Evolutionary conservation across 768 basidiomycete species (phyloP).

Genomic region (Boletus sensibilis): DNA sequence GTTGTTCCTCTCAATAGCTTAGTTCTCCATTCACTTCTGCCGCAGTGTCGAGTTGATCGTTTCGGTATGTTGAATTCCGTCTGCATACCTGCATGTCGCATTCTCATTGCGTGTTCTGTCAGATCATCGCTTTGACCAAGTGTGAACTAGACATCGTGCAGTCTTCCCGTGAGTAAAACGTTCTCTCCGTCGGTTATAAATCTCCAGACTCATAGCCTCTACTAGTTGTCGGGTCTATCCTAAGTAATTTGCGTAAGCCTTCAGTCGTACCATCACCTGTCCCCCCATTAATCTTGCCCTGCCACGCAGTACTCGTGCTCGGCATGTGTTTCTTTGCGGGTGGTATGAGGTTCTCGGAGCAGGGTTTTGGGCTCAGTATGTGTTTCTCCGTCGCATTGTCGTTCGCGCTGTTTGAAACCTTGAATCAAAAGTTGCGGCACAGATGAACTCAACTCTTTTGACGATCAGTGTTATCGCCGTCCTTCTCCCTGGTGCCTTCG

Average conservation of each 20-base stretch:
- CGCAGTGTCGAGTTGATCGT: conserved; percentile 60
- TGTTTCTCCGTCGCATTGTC: background rate
- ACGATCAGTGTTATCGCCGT: conserved; percentile 77
- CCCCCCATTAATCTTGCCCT: background rate
- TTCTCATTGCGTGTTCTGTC: background rate
- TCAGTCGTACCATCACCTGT: background rate
- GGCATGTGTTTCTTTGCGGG: conserved; percentile 87
- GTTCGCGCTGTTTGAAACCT: background rate
- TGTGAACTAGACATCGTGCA: conserved; percentile 83
- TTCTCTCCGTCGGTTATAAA: background rate
- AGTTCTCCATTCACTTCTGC: background rate
- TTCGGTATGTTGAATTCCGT: conserved; percentile 44
- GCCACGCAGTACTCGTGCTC: conserved; percentile 66
- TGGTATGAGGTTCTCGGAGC: conserved; percentile 72
- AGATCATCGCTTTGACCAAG: conserved; percentile 81
- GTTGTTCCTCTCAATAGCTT: background rate
- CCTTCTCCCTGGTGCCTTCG: conserved; percentile 75
- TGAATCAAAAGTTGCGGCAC: conserved; percentile 57
- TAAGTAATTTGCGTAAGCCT: conserved; percentile 66
- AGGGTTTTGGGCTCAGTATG: conserved; percentile 72
- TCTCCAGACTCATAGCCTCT: background rate
- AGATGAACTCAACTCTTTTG: conserved; percentile 71
- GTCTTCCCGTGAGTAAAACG: conserved; percentile 56
- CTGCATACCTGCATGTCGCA: background rate
- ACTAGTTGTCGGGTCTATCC: conserved; percentile 76